Conservation (phyloP, 1,284 basidiomycete species). For the Cystobasidium pallidum region DNA sequence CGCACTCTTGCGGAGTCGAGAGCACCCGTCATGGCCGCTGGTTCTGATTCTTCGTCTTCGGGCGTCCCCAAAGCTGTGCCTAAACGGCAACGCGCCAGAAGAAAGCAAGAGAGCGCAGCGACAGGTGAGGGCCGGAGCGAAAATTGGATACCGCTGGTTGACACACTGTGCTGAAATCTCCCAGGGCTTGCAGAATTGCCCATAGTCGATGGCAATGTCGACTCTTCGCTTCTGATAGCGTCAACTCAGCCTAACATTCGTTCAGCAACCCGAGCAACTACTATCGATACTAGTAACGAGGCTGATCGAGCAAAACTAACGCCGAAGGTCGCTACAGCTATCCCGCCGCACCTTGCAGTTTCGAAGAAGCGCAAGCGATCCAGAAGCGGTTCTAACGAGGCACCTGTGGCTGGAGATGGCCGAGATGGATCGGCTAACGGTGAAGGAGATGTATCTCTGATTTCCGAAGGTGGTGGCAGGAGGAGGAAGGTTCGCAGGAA, state of each 20-base stretch:
- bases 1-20: not conserved
- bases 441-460: not conserved
- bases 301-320: not conserved
- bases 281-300: not conserved
- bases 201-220: not conserved
- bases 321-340: not conserved
- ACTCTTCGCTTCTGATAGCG: not conserved
- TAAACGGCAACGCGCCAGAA: not conserved
- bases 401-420: not conserved
- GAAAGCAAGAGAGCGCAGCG: not conserved
- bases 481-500: not conserved
- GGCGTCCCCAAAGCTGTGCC: not conserved
- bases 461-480: not conserved
- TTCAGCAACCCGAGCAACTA: not conserved
- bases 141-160: not conserved
- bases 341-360: not conserved
- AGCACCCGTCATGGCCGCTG: not conserved
- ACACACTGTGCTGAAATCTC: not conserved
- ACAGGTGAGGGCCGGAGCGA: not conserved
- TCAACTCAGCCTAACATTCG: not conserved
- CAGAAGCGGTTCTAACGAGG: not conserved
- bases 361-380: conserved; percentile 3
- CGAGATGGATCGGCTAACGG: not conserved
- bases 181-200: not conserved
- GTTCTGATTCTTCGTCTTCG: not conserved